These are phyloP conservation scores for Trichosporon asahii DNA, from an alignment of 1,284 basidiomycete genomes.

Conservation along the genomic window DNA sequence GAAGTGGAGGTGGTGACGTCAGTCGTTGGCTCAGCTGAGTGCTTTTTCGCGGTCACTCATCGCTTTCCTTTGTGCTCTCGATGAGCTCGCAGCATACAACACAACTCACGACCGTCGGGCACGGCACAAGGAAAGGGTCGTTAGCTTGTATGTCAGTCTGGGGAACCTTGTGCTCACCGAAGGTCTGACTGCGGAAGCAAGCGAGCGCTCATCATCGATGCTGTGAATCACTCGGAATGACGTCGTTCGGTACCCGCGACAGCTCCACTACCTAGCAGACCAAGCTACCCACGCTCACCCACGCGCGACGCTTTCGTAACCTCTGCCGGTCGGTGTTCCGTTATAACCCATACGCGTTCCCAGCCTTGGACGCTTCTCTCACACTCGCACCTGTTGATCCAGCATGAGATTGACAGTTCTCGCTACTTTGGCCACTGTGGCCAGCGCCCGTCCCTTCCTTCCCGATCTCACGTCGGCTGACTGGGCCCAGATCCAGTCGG, in stretches of 20 bases:
- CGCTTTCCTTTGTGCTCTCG: too few relatives aligned
- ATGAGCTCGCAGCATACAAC: too few relatives aligned
- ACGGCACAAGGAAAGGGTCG: neutral
- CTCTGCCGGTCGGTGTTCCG: neutral
- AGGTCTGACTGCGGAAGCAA: neutral
- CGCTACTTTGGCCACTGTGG: neutral
- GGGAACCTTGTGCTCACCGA: neutral
- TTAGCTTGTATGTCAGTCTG: neutral
- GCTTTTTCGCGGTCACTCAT: too few relatives aligned
- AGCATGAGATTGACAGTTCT: constrained; percentile 8
- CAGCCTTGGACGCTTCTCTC: neutral
- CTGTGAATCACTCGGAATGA: neutral
- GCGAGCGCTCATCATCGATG: neutral
- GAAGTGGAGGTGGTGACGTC: neutral
- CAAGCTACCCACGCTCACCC: neutral
- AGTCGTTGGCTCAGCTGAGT: too few relatives aligned
- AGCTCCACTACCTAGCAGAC: neutral
- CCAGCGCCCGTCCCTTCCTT: constrained; percentile 5
- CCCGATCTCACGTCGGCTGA: neutral
- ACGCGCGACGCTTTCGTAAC: neutral
- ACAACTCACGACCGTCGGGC: neutral
- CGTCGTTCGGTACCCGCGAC: neutral
- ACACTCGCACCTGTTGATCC: neutral
- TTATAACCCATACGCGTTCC: neutral
- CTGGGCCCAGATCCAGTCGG: constrained; percentile 10